Base-by-base conservation (phyloP, 1,284 basidiomycete genomes). In the Termitomyces sp. region DNA sequence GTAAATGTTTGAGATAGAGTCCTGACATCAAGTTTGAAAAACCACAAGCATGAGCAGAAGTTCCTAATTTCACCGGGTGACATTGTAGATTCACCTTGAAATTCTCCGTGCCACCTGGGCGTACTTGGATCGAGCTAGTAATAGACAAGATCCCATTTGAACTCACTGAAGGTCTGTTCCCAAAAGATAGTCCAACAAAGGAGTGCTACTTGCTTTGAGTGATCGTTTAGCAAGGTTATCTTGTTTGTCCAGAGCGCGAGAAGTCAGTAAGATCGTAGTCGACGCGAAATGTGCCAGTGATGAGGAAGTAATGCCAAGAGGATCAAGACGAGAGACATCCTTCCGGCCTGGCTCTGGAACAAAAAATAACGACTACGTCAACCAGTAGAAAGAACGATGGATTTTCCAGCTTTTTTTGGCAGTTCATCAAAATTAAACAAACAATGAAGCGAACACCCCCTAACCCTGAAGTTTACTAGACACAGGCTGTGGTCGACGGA, bases 101-200 rank as follows among this genome's bases (percentile, higher is more conserved):
- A 33, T 24, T 52, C 45, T 5, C 54, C 54, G 41, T 56, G 52
- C 54, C 54, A 56, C 17, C 54, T 56, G 26, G 12, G 5, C n/a
- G 15, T 12, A 26, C 33, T 6, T 10, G 17, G 9, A 2, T 28
- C 39, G 5, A 44, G 41, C 13, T 39, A 34, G 21, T 7, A 10
- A 43, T 19, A n/a, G 24, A n/a, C n/a, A n/a, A n/a, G n/a, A n/a
- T n/a, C n/a, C n/a, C n/a, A n/a, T n/a, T n/a, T n/a, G n/a, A n/a
- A n/a, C n/a, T n/a, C n/a, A n/a, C n/a, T n/a, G n/a, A 12, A 58
- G 57, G 39, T 58, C 57, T 40, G 57, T 58, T 21, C 53, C 57
- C 33, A 46, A 15, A 36, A 58, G 55, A 43, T 58, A 58, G 36
- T 58, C 34, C 17, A 28, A 19, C 12, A 55, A 39, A 3, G 57